Percentiles rank a stretch among this genome's conserved stretches.
Conservation (phyloP, 306 rosid genomes). For the Lupinus albus region DNA sequence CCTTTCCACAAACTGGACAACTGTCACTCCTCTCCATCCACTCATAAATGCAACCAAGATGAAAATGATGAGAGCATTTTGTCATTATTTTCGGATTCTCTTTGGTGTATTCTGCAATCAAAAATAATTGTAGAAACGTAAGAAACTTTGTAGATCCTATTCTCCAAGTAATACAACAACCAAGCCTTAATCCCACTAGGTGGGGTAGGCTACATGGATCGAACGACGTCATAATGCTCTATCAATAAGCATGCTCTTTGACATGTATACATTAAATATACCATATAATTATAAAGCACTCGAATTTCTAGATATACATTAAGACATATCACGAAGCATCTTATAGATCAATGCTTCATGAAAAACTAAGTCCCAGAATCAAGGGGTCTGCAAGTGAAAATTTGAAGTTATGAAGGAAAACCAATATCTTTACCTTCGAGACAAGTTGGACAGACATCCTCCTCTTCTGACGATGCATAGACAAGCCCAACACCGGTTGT, state of each 20-base stretch:
- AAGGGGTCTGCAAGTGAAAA: constrained; percentile 20
- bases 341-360: background rate
- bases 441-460: constrained; percentile 95
- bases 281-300: constrained; percentile 16
- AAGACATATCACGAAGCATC: constrained; percentile 15
- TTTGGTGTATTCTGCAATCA: constrained; percentile 70
- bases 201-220: too few species aligned
- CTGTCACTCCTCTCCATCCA: constrained; percentile 99
- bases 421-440: constrained; percentile 72
- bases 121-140: constrained; percentile 29
- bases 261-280: too few species aligned
- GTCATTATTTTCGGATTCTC: constrained; percentile 96
- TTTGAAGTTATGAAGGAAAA: constrained; percentile 12
- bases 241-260: too few species aligned
- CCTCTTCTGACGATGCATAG: constrained; percentile 76
- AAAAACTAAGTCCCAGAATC: background rate
- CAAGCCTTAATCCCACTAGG: too few species aligned
- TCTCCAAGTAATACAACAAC: constrained; percentile 14
- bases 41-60: constrained; percentile 97
- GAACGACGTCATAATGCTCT: too few species aligned
- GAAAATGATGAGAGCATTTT: constrained; percentile 93
- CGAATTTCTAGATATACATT: constrained; percentile 11
- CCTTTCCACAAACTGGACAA: constrained; percentile 99
- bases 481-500: constrained; percentile 53
- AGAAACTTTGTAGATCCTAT: constrained; percentile 30